These are phyloP conservation scores for Tricholoma flavovirens DNA, from an alignment of 768 basidiomycete genomes.

Conservation along the genomic window DNA sequence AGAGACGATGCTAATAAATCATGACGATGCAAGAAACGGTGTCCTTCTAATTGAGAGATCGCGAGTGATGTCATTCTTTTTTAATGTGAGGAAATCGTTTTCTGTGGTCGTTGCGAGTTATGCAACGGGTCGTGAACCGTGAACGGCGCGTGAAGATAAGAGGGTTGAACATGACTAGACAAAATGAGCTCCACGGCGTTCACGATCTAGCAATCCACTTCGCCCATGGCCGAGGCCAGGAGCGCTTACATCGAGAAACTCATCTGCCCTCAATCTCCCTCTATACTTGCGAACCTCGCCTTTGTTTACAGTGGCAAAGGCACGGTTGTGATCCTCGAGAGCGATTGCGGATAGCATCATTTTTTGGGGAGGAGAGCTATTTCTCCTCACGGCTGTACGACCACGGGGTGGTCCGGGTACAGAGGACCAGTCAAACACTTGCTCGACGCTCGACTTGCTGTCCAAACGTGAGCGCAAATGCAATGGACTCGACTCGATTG, in stretches of 20 bases:
- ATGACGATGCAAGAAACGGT: slow-evolving; percentile 7
- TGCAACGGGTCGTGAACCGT: slow-evolving; percentile 3
- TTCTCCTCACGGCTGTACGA: slow-evolving; percentile 46
- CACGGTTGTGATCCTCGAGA: slow-evolving; percentile 23
- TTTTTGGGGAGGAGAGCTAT: slow-evolving; percentile 54
- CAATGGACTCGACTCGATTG: slow-evolving; percentile 1
- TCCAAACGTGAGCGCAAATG: slow-evolving; percentile 14
- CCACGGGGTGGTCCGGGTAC: slow-evolving; percentile 37
- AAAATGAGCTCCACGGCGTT: slow-evolving; percentile 21
- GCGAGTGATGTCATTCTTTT: slow-evolving; percentile 1
- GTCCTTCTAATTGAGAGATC: slow-evolving; percentile 8
- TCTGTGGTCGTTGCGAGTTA: slow-evolving; percentile 2
- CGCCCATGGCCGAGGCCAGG: slow-evolving; percentile 63
- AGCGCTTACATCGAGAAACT: slow-evolving; percentile 47
- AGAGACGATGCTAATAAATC: slow-evolving; percentile 7
- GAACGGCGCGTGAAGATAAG: too few species aligned
- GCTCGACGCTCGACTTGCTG: slow-evolving; percentile 29
- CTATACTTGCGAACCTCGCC: slow-evolving; percentile 31
- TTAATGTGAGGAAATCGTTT: background rate
- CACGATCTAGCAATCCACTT: slow-evolving; percentile 52
- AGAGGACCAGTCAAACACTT: slow-evolving; percentile 44
- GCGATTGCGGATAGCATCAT: slow-evolving; percentile 32
- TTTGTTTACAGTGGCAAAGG: slow-evolving; percentile 19
- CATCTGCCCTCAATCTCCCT: slow-evolving; percentile 51
- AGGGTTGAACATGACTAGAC: too few species aligned